Conservation (phyloP, 176 grass and related monocot genomes). For the sorghum (Sorghum bicolor) region Sorghum_bicolor_NCBIv3 NC_012871.2:63937501-63938000, state of each 20-base stretch:
- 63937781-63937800: conserved; percentile 30
- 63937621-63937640: conserved; percentile 15
- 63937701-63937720: not conserved
- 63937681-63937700: not conserved
- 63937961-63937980: conserved; percentile 14
- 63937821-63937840: too few species aligned
- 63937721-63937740: not conserved
- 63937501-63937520: not conserved
- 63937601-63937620: not conserved
- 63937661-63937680: not conserved
- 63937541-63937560: not conserved
- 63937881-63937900: conserved; percentile 65
- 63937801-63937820: conserved; percentile 47
- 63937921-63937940: too few species aligned
- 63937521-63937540: conserved; percentile 23
- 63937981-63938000: conserved; percentile 26
- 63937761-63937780: not conserved
- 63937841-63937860: not conserved
- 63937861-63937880: conserved; percentile 54
- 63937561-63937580: not conserved
- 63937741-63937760: not conserved
- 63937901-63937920: conserved; percentile 37
- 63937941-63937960: not conserved
- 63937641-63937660: not conserved
- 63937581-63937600: conserved; percentile 26